phyloP scores from a whole-genome alignment of 192 early-diverging fungal species.

The Umbelopsis isabellina region DNA sequence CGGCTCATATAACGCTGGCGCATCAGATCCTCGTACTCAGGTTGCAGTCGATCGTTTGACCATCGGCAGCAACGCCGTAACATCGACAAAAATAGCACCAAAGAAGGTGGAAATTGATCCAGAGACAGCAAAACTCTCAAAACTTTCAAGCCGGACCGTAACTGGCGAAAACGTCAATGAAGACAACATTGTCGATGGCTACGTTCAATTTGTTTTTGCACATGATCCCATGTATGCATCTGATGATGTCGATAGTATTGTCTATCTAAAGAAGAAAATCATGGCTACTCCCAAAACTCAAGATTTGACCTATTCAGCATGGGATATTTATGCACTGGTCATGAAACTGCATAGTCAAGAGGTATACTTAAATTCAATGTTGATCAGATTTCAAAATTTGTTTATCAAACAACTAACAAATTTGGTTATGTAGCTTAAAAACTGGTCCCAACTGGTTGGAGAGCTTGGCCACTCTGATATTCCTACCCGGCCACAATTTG shows the following conservation, averaged over 20 bases:
- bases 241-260: constrained; percentile 36
- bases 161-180: constrained; percentile 32
- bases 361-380: constrained; percentile 15
- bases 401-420: neutral
- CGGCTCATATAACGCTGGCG: neutral
- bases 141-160: constrained; percentile 10
- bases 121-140: neutral
- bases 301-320: constrained; percentile 38
- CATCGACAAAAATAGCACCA: neutral
- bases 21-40: neutral
- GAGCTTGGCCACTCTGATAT: constrained; percentile 40
- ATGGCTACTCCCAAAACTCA: constrained; percentile 39
- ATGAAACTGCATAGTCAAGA: constrained; percentile 39
- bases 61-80: too few relatives aligned
- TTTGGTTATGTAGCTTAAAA: constrained; percentile 34
- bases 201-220: constrained; percentile 41
- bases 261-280: constrained; percentile 40
- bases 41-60: neutral
- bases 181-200: constrained; percentile 38
- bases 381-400: neutral
- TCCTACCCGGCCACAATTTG: constrained; percentile 40
- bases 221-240: constrained; percentile 36
- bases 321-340: constrained; percentile 40
- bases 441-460: constrained; percentile 48
- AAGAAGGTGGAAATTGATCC: constrained; percentile 3